Conservation (phyloP, 345 rosid species). For the Citrus australasica region DNA sequence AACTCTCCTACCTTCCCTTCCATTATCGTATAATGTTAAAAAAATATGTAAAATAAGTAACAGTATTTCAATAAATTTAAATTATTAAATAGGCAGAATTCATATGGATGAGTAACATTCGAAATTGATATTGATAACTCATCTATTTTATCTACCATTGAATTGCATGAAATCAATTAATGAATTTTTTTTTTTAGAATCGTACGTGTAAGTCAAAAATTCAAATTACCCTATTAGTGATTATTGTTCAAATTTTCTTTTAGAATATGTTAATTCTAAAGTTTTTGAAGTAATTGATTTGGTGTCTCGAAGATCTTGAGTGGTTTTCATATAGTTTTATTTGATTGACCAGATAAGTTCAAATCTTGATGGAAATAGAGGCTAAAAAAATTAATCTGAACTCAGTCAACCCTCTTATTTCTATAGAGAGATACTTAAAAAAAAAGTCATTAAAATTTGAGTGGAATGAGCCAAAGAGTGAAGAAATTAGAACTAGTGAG, state of each 20-base stretch:
- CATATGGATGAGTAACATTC: neutral
- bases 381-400: too few relatives aligned
- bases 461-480: neutral
- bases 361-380: neutral
- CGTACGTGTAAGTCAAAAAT: too few relatives aligned
- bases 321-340: neutral
- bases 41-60: too few relatives aligned
- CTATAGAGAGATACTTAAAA: too few relatives aligned
- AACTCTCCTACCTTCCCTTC: neutral
- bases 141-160: too few relatives aligned
- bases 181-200: neutral
- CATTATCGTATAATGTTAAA: too few relatives aligned
- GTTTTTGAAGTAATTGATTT: too few relatives aligned
- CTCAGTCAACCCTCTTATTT: too few relatives aligned
- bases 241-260: neutral
- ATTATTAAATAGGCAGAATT: neutral
- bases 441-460: neutral
- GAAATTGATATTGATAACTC: too few relatives aligned
- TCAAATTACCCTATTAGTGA: neutral
- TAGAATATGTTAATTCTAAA: neutral
- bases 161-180: too few relatives aligned
- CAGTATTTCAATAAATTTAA: neutral
- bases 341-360: too few relatives aligned
- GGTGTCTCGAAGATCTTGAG: too few relatives aligned
- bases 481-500: neutral